These are phyloP conservation scores for Xylaria grammica DNA, from an alignment of 495 filamentous ascomycete species.

Conservation along the genomic window DNA sequence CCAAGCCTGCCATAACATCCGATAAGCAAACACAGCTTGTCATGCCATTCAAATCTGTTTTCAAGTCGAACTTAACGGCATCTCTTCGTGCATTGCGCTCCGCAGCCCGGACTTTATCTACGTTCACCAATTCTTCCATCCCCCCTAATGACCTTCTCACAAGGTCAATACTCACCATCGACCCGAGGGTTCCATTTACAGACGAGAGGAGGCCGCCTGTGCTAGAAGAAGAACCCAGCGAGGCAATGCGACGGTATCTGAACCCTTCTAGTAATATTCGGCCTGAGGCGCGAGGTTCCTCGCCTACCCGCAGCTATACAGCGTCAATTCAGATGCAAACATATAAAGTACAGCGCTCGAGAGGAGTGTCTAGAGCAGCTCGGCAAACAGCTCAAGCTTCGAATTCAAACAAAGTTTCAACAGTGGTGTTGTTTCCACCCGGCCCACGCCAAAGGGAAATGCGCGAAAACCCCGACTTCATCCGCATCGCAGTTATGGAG, in stretches of 20 bases:
- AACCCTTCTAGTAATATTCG: constrained; percentile 78
- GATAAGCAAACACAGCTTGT: constrained; percentile 45
- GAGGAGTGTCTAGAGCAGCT: constrained; percentile 44
- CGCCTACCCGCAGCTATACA: constrained; percentile 56
- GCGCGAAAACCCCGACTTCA: constrained; percentile 92
- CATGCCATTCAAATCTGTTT: constrained; percentile 58
- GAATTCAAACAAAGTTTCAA: constrained; percentile 42
- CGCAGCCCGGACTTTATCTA: constrained; percentile 83
- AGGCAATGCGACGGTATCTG: constrained; percentile 87
- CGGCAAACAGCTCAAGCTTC: constrained; percentile 38
- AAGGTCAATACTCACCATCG: constrained; percentile 78
- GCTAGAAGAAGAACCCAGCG: constrained; percentile 75
- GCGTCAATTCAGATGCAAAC: constrained; percentile 90
- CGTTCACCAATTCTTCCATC: constrained; percentile 71
- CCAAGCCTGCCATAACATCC: constrained; percentile 25
- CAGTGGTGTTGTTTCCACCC: constrained; percentile 39
- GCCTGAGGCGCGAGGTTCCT: constrained; percentile 53
- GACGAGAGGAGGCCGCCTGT: constrained; percentile 87
- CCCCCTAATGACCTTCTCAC: constrained; percentile 90
- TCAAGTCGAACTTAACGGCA: constrained; percentile 94
- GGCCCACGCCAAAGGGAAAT: constrained; percentile 80
- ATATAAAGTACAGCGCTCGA: constrained; percentile 63
- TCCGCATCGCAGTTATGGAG: constrained; percentile 91
- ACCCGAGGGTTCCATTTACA: constrained; percentile 74
- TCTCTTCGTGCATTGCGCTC: constrained; percentile 86